phyloP scores from a whole-genome alignment of 75 land plant species.

The Pseudotsuga menziesii region DNA sequence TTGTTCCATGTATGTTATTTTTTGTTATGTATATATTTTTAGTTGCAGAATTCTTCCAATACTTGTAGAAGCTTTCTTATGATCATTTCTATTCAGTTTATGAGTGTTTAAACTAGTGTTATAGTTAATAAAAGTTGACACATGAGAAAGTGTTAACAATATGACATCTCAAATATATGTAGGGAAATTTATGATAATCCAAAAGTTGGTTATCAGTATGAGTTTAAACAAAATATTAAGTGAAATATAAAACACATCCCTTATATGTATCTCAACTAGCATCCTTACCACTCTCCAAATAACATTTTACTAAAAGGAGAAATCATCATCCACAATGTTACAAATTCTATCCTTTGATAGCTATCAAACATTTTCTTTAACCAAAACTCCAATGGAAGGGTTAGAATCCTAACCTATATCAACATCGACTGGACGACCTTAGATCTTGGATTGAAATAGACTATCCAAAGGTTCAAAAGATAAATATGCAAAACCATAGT shows the following conservation, averaged over 20 bases:
- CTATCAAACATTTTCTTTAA: not conserved
- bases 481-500: not conserved
- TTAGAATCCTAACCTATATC: not conserved
- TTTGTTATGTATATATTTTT: too few relatives aligned
- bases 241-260: not conserved
- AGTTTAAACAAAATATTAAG: not conserved
- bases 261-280: not conserved
- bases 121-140: too few relatives aligned
- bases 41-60: too few relatives aligned
- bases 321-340: not conserved
- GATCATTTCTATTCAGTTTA: too few relatives aligned
- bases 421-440: not conserved
- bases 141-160: too few relatives aligned
- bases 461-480: not conserved
- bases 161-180: not conserved
- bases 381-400: not conserved
- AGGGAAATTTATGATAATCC: not conserved
- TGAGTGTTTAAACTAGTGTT: too few relatives aligned
- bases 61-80: too few relatives aligned
- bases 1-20: too few relatives aligned
- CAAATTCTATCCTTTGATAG: not conserved
- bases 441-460: not conserved
- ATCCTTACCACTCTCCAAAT: not conserved
- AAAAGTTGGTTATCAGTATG: too few relatives aligned
- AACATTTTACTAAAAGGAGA: not conserved